Conservation (phyloP, 2,329 filamentous ascomycete species). For the Colletotrichum incanum region DNA sequence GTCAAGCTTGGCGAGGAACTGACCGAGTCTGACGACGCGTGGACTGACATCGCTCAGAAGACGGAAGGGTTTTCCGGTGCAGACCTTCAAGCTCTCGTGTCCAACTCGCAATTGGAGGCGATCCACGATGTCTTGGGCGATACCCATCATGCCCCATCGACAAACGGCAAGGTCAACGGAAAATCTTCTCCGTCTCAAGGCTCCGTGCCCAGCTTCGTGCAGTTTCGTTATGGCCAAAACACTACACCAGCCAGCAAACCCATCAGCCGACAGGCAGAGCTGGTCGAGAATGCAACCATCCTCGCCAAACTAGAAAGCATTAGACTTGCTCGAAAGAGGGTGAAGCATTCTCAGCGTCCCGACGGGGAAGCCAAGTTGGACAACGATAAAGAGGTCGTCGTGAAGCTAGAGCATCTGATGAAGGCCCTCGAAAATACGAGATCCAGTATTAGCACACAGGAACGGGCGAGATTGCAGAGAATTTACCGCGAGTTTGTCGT, state of each 20-base stretch:
- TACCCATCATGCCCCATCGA: slow-evolving; percentile 51
- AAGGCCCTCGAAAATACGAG: slow-evolving; percentile 84
- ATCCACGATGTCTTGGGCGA: slow-evolving; percentile 92
- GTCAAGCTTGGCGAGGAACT: slow-evolving; percentile 81
- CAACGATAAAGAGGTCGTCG: slow-evolving; percentile 79
- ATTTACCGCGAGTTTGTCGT: slow-evolving; percentile 97
- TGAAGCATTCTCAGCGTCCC: slow-evolving; percentile 52
- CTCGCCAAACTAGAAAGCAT: slow-evolving; percentile 86
- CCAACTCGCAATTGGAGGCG: slow-evolving; percentile 96
- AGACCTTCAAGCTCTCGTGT: slow-evolving; percentile 93
- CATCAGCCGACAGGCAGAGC: slow-evolving; percentile 65
- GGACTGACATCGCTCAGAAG: slow-evolving; percentile 81
- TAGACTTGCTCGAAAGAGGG: slow-evolving; percentile 75
- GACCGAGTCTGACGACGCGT: slow-evolving; percentile 65
- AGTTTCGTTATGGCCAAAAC: slow-evolving; percentile 85
- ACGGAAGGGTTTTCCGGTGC: slow-evolving; percentile 96
- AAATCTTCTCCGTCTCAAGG: slow-evolving; percentile 45
- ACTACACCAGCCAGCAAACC: slow-evolving; percentile 60
- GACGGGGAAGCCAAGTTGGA: slow-evolving; percentile 49
- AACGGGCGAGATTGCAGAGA: slow-evolving; percentile 79
- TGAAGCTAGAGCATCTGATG: slow-evolving; percentile 87
- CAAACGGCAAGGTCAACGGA: slow-evolving; percentile 55
- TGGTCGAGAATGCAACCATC: slow-evolving; percentile 86
- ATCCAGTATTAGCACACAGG: slow-evolving; percentile 85
- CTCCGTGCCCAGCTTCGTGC: slow-evolving; percentile 74